phyloP scores from a whole-genome alignment of 768 basidiomycete species.

The Amanita rimosa region DNA sequence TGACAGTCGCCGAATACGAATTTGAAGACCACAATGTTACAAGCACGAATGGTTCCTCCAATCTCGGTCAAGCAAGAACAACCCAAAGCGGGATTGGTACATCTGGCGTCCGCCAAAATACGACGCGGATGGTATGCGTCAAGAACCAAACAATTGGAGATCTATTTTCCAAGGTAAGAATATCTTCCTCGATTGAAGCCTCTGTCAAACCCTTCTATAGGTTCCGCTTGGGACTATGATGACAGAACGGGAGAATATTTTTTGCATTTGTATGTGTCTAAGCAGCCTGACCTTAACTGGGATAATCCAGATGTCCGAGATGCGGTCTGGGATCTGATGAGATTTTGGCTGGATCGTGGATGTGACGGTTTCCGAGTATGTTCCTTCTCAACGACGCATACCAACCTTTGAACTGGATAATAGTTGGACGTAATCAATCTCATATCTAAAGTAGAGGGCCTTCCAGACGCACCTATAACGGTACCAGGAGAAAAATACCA shows the following conservation, averaged over 20 bases:
- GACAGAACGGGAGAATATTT: conserved; percentile 57
- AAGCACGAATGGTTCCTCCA: conserved; percentile 66
- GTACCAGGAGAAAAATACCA: conserved; percentile 41
- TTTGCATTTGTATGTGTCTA: conserved; percentile 52
- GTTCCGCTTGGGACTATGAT: conserved; percentile 66
- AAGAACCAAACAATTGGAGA: conserved; percentile 68
- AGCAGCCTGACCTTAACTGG: conserved; percentile 76
- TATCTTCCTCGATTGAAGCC: neutral
- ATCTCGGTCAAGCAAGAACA: conserved; percentile 34
- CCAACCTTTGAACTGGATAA: neutral
- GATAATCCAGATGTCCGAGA: conserved; percentile 50
- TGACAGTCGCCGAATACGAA: neutral
- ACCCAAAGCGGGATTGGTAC: conserved; percentile 68
- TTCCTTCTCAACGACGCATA: conserved; percentile 3
- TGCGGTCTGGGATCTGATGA: conserved; percentile 54
- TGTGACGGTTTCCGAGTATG: conserved; percentile 67
- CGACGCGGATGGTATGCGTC: conserved; percentile 38
- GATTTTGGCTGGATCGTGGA: conserved; percentile 65
- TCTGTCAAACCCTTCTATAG: conserved; percentile 15
- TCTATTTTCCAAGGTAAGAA: conserved; percentile 50
- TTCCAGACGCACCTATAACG: conserved; percentile 56
- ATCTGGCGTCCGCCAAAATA: conserved; percentile 55
- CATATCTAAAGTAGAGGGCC: conserved; percentile 49
- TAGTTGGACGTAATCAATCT: conserved; percentile 67
- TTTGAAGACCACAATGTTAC: neutral